Conservation (phyloP, 768 basidiomycete species). For the Xerocomellus amylosporus region DNA sequence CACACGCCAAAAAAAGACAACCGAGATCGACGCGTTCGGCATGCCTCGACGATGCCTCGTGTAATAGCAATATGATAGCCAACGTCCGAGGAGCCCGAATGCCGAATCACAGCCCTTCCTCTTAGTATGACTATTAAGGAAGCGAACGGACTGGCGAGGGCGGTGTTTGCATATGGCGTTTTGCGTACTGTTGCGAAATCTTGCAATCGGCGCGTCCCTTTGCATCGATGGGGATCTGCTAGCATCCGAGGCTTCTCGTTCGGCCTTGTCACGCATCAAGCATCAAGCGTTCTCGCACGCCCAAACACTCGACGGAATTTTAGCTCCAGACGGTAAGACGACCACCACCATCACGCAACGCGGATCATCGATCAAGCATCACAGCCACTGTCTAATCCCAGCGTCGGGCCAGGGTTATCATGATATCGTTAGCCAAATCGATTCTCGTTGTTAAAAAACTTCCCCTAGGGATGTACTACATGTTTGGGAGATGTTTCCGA, state of each 20-base stretch:
- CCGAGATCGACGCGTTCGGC: neutral
- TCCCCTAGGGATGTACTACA: neutral
- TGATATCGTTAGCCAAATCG: neutral
- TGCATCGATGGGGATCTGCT: neutral
- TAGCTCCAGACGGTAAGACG: neutral
- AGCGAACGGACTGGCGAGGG: too few relatives aligned
- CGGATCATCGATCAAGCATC: neutral
- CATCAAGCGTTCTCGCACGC: neutral
- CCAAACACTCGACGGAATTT: neutral
- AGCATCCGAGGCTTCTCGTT: neutral
- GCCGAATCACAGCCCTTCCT: neutral
- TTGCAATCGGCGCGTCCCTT: too few relatives aligned
- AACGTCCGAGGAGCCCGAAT: neutral
- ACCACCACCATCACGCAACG: neutral
- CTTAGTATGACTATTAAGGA: neutral
- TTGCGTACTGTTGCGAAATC: too few relatives aligned
- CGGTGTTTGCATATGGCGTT: too few relatives aligned
- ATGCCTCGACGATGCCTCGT: neutral
- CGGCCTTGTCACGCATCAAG: neutral
- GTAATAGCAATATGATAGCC: neutral
- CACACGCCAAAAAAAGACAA: neutral
- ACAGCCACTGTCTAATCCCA: neutral
- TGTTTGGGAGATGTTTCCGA: slow-evolving; percentile 5
- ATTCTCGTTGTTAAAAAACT: neutral
- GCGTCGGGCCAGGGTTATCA: neutral